These are phyloP conservation scores for Grammothele lineata DNA, from an alignment of 768 basidiomycete genomes.

Conservation along the genomic window DNA sequence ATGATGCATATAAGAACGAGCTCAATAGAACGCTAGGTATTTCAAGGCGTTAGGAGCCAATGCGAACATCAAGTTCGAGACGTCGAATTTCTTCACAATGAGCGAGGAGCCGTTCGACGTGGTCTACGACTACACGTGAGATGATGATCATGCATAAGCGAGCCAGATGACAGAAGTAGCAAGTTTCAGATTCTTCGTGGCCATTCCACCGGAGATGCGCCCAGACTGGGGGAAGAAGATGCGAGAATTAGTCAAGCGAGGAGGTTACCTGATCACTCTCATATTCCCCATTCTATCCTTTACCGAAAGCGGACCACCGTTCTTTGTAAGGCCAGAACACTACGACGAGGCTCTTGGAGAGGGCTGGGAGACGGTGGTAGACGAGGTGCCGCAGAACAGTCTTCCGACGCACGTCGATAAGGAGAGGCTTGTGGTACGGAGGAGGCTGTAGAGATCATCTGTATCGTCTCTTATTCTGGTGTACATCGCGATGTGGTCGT, in stretches of 20 bases:
- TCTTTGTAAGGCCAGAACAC: constrained; percentile 51
- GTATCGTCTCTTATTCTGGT: too few species aligned
- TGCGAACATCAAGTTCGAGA: constrained; percentile 34
- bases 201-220: constrained; percentile 54
- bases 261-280: constrained; percentile 58
- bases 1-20: too few species aligned
- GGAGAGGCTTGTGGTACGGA: constrained; percentile 56
- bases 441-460: constrained; percentile 26
- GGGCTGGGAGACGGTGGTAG: constrained; percentile 50
- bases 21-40: background rate
- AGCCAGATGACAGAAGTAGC: too few species aligned
- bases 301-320: constrained; percentile 54
- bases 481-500: too few species aligned
- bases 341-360: constrained; percentile 47
- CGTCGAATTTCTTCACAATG: constrained; percentile 49
- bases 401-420: constrained; percentile 37
- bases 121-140: constrained; percentile 62
- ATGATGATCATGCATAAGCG: background rate
- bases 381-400: constrained; percentile 45
- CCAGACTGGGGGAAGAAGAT: constrained; percentile 57
- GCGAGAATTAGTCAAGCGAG: constrained; percentile 49
- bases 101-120: constrained; percentile 43
- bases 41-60: background rate
- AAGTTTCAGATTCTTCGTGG: constrained; percentile 59
- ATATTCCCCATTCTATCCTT: constrained; percentile 48